A percentile compares a stretch with the other conserved stretches of the same genome.
phyloP scores from a whole-genome alignment of 768 basidiomycete species.

The Chiua virens region DNA sequence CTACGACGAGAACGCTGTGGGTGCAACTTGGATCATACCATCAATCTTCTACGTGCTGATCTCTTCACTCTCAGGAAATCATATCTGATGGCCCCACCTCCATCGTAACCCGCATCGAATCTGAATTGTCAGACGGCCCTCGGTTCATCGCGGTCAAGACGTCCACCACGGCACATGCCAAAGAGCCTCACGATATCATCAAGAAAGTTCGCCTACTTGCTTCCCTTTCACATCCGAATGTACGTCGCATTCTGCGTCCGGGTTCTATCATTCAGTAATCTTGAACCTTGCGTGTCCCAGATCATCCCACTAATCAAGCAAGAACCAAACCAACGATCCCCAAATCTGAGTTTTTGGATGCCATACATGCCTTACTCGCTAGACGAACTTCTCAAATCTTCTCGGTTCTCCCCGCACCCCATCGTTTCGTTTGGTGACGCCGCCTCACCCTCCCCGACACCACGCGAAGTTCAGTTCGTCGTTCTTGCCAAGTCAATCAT shows the following conservation, averaged over 20 bases:
- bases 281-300: conserved; percentile 33
- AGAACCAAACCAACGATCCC: conserved; percentile 37
- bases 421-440: conserved; percentile 16
- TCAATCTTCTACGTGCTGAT: conserved; percentile 3
- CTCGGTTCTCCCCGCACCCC: conserved; percentile 27
- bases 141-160: conserved; percentile 47
- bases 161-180: conserved; percentile 44
- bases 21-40: neutral
- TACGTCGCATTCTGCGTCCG: conserved; percentile 28
- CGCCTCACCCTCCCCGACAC: conserved; percentile 4
- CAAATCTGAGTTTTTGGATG: conserved; percentile 62
- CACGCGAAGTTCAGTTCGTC: conserved; percentile 38
- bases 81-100: conserved; percentile 27
- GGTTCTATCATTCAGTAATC: neutral
- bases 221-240: conserved; percentile 51
- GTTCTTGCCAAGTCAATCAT: conserved; percentile 60
- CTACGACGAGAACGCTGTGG: conserved; percentile 2
- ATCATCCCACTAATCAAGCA: conserved; percentile 53
- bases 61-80: conserved; percentile 14
- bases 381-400: conserved; percentile 42
- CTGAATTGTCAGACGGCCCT: conserved; percentile 4
- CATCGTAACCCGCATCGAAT: conserved; percentile 19
- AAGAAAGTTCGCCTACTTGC: conserved; percentile 60
- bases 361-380: conserved; percentile 60
- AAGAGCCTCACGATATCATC: conserved; percentile 68